Evolutionary conservation across 2,329 filamentous ascomycete genomes (phyloP), one percentile per base, ranked within the genome.

Genomic region (Aureobasidium uvarum): DNA sequence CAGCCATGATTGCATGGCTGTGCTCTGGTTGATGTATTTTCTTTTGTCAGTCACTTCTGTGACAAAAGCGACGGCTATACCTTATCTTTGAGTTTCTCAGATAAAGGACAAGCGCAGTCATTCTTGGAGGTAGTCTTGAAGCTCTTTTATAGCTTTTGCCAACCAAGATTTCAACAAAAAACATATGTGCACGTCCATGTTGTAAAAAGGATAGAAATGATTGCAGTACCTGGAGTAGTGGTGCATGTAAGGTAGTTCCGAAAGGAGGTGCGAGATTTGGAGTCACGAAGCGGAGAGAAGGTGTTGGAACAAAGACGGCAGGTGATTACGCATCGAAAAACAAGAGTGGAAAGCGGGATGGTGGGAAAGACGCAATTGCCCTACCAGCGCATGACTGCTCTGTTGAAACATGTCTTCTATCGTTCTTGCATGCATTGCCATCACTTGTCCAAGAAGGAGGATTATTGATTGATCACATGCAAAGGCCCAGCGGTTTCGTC

Each of bases 51-150:
- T 56, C 51, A 58, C 23, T 13, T 25, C 2, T 18, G 45, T 46
- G 48, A 64, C 51, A 46, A 28, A 28, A n/a, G 18, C 54, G 64
- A 46, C 64, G 64, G 64, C 64, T 65, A 65, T 52, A 65, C 36
- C 55, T 7, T 14, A 18, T 28, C 16, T 55, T 36, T 25, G 45
- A 41, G 23, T 8, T 25, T 45, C 28, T 56, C 28, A 25, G 45
- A 46, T 33, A 43, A 3, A 41, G 36, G 64, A 65, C 11, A 65
- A 65, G 64, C 64, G 64, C 64, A 65, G 64, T 65, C 64, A 59
- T 65, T 60, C 60, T 25, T 43, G 60, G 45, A 62, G 28, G 33
- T n/a, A 51, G 41, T 38, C 4, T 60, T 41, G 31, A 48, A 60
- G 45, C 33, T 39, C 14, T n/a, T 62, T 20, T 28, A 31, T 62